Base-by-base conservation (phyloP, 2,329 filamentous ascomycete genomes). In the Rhexocercosporidium sp. region DNA sequence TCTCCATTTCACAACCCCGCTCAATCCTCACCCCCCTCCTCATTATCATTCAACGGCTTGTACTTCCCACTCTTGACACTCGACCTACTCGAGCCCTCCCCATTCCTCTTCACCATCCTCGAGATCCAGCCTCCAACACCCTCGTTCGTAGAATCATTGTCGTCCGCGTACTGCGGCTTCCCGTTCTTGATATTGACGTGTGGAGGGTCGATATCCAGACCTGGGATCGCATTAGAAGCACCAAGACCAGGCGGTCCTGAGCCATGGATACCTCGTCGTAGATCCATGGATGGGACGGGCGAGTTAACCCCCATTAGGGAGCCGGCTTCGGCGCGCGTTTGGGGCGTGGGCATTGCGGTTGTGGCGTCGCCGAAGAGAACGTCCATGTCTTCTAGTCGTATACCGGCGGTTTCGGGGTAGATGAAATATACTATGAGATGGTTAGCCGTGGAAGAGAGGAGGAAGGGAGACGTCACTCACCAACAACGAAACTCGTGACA, bases 341-440 rank as follows among this genome's bases (percentile, higher is more conserved):
- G 88, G 1, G 95, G 94, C 0, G 95, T 97, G 5, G 89, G 88
- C 81, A 92, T 90, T 12, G 90, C 88, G 2, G 93, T 94, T 29
- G 92, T 96, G 41, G 94, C 92, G 79, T 99, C 96, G 71, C 96
- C 96, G 76, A 99, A 99, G 18, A 99, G 82, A 2, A 89, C 86
- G 78, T 97, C 93, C 96, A 99, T 99, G 73, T 99, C 96, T 81
- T 99, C 96, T 60, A 99, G 85, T 66, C 94, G 91, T 66, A 99
- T 90, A 75, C 96, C 96, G 73, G 94, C 96, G 0, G 96, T 99
- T 80, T 99, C 96, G 34, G 96, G 96, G 78, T 98, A 99, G 73
- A 97, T 88, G 81, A 98, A 98, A 81, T 95, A 99, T 8, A 99
- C 96, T 97, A 41, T 67, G 62, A 41, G 29, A 39, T n/a, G 49